These are phyloP conservation scores for Salix udensis DNA, from an alignment of 345 rosid genomes.

Conservation along the genomic window DNA sequence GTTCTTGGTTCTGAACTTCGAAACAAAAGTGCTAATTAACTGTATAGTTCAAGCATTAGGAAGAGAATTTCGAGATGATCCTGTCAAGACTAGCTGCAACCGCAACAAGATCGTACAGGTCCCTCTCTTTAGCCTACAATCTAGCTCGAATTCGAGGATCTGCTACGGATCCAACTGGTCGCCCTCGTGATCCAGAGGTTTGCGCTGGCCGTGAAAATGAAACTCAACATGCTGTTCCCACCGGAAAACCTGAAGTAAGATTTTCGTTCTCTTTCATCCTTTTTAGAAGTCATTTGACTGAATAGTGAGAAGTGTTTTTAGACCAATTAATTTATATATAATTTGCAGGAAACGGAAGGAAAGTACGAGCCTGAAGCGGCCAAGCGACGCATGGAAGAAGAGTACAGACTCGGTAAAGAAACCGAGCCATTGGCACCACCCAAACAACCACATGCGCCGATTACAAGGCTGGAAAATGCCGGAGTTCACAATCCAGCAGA, in stretches of 20 bases:
- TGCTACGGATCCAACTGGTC: slow-evolving; percentile 32
- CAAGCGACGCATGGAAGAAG: slow-evolving; percentile 19
- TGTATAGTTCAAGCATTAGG: not conserved
- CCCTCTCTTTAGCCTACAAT: not conserved
- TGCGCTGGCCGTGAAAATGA: slow-evolving; percentile 34
- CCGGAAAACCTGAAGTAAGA: slow-evolving; percentile 44
- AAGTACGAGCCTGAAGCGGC: slow-evolving; percentile 40
- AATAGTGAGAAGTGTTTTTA: not conserved
- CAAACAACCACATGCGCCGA: slow-evolving; percentile 36
- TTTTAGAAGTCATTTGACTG: not conserved
- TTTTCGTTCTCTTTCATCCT: not conserved
- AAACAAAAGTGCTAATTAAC: not conserved
- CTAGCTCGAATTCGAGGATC: slow-evolving; percentile 16
- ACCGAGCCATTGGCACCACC: slow-evolving; percentile 41
- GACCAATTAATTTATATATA: not conserved
- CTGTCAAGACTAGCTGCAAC: slow-evolving; percentile 37
- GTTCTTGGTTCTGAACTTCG: too few species aligned
- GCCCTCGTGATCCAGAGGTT: slow-evolving; percentile 39
- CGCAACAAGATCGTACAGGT: slow-evolving; percentile 20
- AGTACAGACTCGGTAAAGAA: slow-evolving; percentile 19
- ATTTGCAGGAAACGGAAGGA: slow-evolving; percentile 39
- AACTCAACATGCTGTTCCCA: slow-evolving; percentile 38
- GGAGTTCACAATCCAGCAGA: slow-evolving; percentile 44
- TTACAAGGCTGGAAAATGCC: slow-evolving; percentile 40
- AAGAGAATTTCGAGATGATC: slow-evolving; percentile 15